Evolutionary conservation across 768 basidiomycete species (phyloP), one percentile per base, ranked within the genome.

Genomic region (Boletellus sp.): DNA sequence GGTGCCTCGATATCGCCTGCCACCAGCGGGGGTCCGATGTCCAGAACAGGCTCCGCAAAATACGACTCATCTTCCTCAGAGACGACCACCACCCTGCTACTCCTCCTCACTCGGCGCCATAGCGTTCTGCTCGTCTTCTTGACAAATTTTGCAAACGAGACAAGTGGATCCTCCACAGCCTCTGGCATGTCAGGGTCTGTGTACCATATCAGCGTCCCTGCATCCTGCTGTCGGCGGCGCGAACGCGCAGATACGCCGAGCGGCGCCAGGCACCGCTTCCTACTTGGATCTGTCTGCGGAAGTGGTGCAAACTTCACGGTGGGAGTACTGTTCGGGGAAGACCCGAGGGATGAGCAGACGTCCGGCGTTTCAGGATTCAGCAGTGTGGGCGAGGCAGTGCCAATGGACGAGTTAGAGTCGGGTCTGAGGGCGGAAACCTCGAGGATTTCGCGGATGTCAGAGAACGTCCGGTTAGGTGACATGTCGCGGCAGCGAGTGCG

Each of bases 291-390:
- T 1, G 75, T 62, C 49, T 77, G 70, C 1, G 83, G 83, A 20
- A 85, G 66, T 0, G 83, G 83, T 1, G 83, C 83, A 47, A 85
- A 85, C 53, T 72, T 77, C 38, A 85, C 75, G 43, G 69, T 75
- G 34, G 58, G 63, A 15, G 58, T 37, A 24, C 31, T 41, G n/a
- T 52, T n/a, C n/a, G n/a, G 53, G 28, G 58, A 45, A 31, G 55
- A 63, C n/a, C 50, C 46, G 6, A 52, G 33, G 6, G 57, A 61
- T 13, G 54, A 56, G 20, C 22, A 59, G 12, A 44, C 26, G 19
- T 61, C 58, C 1, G 45, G 48, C 42, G 54, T 26, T n/a, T 56
- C 57, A 12, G 46, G 38, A 24, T 36, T 53, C 16, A 42, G 48
- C 47, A 40, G 34, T 4, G 46, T 53, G 16, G 54, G 63, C 12